Evolutionary conservation across 2,329 filamentous ascomycete species (phyloP).

Genomic region (Clonostachys byssicola): DNA sequence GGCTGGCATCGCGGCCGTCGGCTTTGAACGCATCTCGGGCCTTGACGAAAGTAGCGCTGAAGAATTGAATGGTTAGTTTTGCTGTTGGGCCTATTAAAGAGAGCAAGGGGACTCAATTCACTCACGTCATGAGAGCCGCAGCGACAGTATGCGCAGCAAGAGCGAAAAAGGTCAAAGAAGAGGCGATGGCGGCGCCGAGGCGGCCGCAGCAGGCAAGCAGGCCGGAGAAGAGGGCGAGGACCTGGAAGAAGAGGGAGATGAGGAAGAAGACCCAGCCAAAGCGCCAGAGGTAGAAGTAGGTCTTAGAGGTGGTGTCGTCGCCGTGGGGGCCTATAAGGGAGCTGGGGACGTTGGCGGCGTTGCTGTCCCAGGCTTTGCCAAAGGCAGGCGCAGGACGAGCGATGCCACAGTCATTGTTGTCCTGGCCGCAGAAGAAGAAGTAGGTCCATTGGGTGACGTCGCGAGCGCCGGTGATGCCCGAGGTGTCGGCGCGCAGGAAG

Average conservation of each 20-base stretch:
- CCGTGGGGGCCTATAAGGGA: slow-evolving; percentile 47
- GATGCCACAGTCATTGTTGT: slow-evolving; percentile 60
- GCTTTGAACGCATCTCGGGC: slow-evolving; percentile 62
- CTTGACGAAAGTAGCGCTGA: slow-evolving; percentile 57
- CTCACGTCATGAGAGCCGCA: slow-evolving; percentile 73
- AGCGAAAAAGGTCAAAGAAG: slow-evolving; percentile 50
- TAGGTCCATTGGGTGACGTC: slow-evolving; percentile 79
- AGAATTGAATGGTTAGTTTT: neutral
- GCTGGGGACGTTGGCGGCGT: slow-evolving; percentile 36
- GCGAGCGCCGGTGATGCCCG: slow-evolving; percentile 65
- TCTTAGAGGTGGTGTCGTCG: slow-evolving; percentile 46
- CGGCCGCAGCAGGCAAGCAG: slow-evolving; percentile 68
- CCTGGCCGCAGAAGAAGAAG: slow-evolving; percentile 73
- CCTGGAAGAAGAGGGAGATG: slow-evolving; percentile 76
- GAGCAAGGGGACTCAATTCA: neutral
- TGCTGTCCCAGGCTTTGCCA: slow-evolving; percentile 63
- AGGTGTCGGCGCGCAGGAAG: slow-evolving; percentile 79
- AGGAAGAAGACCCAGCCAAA: slow-evolving; percentile 93
- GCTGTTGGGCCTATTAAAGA: neutral
- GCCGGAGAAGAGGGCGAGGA: slow-evolving; percentile 61
- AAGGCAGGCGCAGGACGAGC: slow-evolving; percentile 62
- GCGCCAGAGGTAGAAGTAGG: slow-evolving; percentile 80
- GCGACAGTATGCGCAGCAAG: slow-evolving; percentile 67
- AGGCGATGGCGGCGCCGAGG: slow-evolving; percentile 64
- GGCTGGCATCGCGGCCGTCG: slow-evolving; percentile 47